Base-by-base conservation (phyloP, 345 rosid genomes). In the Cardiospermum halicacabum region DNA sequence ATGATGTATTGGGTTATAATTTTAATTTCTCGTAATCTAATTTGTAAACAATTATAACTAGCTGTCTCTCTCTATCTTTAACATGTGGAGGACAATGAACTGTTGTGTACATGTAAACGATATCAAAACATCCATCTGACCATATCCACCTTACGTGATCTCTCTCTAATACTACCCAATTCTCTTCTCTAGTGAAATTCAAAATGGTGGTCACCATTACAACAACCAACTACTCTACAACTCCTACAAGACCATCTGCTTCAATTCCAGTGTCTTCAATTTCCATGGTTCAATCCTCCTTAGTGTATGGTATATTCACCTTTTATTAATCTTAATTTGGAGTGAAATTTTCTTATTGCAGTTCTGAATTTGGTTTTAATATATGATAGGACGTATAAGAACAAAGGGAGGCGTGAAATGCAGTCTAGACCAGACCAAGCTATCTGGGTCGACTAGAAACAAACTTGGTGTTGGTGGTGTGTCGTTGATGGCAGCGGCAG, bases 141-240 rank as follows among this genome's bases (percentile, higher is more conserved):
- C n/a, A 72, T 60, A 57, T 24, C 68, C 55, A 54, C 31, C 12
- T 18, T 65, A 1, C 59, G 63, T 64, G 65, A 67, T 48, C 18
- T 43, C 18, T 1, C 62, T 49, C 1, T n/a, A 18, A 5, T 24
- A 47, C 48, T 3, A 43, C 0, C 48, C 13, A 19, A 43, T n/a
- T n/a, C n/a, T n/a, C n/a, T n/a, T n/a, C 36, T 5, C 28, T 58
- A 48, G 24, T 54, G 18, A 63, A 68, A 69, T n/a, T n/a, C n/a
- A 57, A 83, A 63, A 68, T 60, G 54, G 83, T 83, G 91, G 82
- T 82, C 53, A 31, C 77, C 71, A 18, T 79, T 11, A 18, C 83
- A 4, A 58, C 82, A 7, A 59, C 72, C 75, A 67, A 56, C 67
- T 61, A 60, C 5, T 22, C 71, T 15, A 45, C 67, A 6, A 8